Conservation (phyloP, 2,329 filamentous ascomycete genomes). For the Alternaria arbusti region DNA sequence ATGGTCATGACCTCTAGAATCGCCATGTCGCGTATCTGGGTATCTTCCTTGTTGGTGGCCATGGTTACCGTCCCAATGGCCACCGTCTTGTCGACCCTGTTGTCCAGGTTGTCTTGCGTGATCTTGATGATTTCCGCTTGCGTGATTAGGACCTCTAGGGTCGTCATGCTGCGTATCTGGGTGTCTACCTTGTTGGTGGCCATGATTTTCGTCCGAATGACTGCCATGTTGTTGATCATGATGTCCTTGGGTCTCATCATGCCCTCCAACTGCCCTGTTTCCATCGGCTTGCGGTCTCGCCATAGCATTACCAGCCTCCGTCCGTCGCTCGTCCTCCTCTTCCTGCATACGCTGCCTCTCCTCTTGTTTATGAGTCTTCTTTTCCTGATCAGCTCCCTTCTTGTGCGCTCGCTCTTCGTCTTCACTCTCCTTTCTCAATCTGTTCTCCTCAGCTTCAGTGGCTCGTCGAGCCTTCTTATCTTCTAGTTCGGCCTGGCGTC, state of each 20-base stretch:
- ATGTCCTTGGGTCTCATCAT: neutral
- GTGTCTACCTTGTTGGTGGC: neutral
- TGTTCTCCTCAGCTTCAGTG: neutral
- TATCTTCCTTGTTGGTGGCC: neutral
- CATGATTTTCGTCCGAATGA: neutral
- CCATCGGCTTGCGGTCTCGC: neutral
- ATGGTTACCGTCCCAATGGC: neutral
- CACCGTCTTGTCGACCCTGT: neutral
- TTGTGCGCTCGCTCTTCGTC: neutral
- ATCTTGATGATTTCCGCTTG: neutral
- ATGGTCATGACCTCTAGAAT: neutral
- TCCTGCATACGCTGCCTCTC: neutral
- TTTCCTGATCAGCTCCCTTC: neutral
- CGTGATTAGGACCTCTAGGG: neutral
- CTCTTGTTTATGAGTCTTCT: neutral
- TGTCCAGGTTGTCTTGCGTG: neutral
- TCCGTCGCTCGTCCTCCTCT: neutral
- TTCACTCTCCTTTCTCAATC: neutral
- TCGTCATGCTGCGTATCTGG: neutral
- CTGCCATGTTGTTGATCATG: neutral
- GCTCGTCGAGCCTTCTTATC: neutral
- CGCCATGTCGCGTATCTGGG: neutral
- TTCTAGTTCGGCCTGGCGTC: neutral
- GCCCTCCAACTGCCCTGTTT: neutral
- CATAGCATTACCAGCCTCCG: neutral